Conservation (phyloP, 108 stramenopile species). For the Aurantiochytrium sp. region DNA sequence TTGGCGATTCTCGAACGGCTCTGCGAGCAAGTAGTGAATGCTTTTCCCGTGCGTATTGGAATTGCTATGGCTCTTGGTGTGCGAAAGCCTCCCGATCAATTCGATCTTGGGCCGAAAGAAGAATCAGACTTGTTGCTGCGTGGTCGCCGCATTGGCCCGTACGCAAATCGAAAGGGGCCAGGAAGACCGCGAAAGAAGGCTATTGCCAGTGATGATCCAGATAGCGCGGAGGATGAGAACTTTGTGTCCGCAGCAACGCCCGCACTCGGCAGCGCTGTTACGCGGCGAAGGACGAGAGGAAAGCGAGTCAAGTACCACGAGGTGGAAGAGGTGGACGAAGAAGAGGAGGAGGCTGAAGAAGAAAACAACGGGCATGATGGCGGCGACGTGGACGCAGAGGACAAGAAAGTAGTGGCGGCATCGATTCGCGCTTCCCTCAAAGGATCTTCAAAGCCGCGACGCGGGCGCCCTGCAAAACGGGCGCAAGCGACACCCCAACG, state of each 20-base stretch:
- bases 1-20: background rate
- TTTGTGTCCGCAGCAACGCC: background rate
- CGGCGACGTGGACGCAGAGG: background rate
- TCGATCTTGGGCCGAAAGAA: background rate
- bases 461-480: no score
- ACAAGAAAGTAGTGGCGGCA: background rate
- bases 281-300: background rate
- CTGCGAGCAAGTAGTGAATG: background rate
- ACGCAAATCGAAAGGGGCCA: background rate
- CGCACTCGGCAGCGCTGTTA: background rate
- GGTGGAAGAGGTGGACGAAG: background rate
- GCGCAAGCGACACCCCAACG: background rate
- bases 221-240: background rate
- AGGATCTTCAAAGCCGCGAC: no score
- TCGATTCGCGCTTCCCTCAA: no score
- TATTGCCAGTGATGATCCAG: background rate
- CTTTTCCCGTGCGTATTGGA: background rate
- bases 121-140: background rate
- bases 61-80: background rate
- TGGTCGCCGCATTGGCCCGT: background rate
- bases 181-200: background rate
- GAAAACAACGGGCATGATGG: background rate
- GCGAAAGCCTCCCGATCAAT: background rate
- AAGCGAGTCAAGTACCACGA: background rate
- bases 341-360: background rate